These are phyloP conservation scores for Macrophomina pseudophaseolina DNA, from an alignment of 2,329 filamentous ascomycete species.

Conservation along the genomic window DNA sequence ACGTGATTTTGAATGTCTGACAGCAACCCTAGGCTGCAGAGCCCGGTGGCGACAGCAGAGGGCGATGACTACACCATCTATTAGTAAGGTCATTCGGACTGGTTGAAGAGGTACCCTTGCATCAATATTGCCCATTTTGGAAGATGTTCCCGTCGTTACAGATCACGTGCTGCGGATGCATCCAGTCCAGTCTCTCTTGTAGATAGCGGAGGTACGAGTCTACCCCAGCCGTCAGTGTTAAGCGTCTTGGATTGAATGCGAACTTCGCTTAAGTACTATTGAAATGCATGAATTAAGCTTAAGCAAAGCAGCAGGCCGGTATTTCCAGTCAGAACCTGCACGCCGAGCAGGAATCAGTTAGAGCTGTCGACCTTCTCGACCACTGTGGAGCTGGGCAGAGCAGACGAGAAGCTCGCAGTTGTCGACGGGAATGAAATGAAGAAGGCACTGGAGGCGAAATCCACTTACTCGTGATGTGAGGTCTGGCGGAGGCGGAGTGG, in stretches of 20 bases:
- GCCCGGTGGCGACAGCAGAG: conserved; percentile 7
- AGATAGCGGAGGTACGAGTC: background rate
- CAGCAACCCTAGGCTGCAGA: conserved; percentile 14
- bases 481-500: background rate
- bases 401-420: background rate
- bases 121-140: background rate
- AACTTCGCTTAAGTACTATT: background rate
- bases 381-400: background rate
- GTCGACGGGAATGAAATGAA: too few relatives aligned
- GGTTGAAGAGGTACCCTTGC: background rate
- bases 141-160: background rate
- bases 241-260: background rate
- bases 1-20: conserved; percentile 5
- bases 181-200: background rate
- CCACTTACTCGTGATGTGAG: background rate
- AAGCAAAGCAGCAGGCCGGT: background rate
- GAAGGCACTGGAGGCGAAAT: background rate
- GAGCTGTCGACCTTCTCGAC: background rate
- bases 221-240: background rate
- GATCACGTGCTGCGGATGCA: conserved; percentile 16
- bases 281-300: background rate
- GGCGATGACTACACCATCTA: background rate
- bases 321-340: background rate
- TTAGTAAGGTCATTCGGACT: background rate
- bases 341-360: conserved; percentile 3